A percentile compares a stretch with the other conserved stretches of the same genome.
These are phyloP conservation scores for Cryptococcus sp. DNA, from an alignment of 1,284 basidiomycete species.

Conservation along the genomic window DNA sequence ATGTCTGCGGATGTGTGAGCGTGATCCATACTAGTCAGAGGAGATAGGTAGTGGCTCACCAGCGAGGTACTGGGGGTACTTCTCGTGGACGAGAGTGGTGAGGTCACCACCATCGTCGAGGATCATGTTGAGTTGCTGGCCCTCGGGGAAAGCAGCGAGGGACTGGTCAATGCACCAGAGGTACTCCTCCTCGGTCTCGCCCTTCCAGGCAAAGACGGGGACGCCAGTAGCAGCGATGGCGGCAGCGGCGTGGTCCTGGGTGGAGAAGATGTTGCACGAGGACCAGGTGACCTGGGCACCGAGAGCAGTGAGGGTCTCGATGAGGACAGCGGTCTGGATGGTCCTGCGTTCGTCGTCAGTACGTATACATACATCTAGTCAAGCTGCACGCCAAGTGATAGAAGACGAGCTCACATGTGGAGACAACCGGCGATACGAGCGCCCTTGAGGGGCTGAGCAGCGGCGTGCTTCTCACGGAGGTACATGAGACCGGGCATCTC, in stretches of 20 bases:
- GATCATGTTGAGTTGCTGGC: conserved; percentile 95
- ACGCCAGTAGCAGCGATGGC: conserved; percentile 98
- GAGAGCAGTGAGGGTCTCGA: conserved; percentile 91
- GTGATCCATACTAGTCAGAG: neutral
- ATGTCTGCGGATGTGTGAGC: conserved; percentile 59
- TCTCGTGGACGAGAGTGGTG: conserved; percentile 92
- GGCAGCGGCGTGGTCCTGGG: conserved; percentile 97
- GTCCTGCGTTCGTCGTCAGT: conserved; percentile 63
- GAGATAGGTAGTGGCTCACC: conserved; percentile 55
- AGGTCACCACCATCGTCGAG: conserved; percentile 99
- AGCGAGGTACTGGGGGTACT: conserved; percentile 83
- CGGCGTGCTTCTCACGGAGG: conserved; percentile 80
- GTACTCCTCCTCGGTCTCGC: conserved; percentile 99
- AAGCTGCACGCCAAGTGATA: neutral
- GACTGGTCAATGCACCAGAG: conserved; percentile 98
- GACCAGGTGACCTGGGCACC: conserved; percentile 99
- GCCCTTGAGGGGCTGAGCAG: conserved; percentile 84
- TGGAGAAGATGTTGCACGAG: conserved; percentile 99
- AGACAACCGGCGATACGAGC: conserved; percentile 97
- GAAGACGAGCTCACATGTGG: conserved; percentile 68
- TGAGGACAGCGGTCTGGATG: conserved; percentile 94
- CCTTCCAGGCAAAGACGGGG: conserved; percentile 99
- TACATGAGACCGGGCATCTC: conserved; percentile 77
- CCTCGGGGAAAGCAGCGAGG: conserved; percentile 66
- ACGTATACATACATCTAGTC: neutral